These are phyloP conservation scores for Medicago arabica DNA, from an alignment of 306 rosid species.

Conservation along the genomic window DNA sequence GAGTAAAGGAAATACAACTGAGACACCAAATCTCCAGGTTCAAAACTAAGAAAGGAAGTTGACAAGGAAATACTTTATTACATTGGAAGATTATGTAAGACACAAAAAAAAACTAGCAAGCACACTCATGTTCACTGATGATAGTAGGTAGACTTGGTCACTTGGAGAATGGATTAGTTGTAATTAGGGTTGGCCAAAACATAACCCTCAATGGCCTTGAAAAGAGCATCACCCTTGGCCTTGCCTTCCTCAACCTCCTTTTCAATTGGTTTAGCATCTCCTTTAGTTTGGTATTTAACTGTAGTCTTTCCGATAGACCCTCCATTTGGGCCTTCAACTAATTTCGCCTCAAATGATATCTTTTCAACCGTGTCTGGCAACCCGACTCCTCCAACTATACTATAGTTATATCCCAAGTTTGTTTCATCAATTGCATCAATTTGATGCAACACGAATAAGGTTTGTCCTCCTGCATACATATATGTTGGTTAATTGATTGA, in stretches of 20 bases:
- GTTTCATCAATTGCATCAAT: constrained; percentile 44
- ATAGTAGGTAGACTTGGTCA: background rate
- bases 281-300: constrained; percentile 30
- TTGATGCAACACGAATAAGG: constrained; percentile 43
- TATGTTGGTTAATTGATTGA: too few relatives aligned
- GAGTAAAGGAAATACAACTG: background rate
- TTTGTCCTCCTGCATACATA: constrained; percentile 39
- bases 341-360: constrained; percentile 38
- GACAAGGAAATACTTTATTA: background rate
- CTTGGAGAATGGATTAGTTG: constrained; percentile 7
- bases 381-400: constrained; percentile 43
- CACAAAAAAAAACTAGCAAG: background rate
- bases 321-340: constrained; percentile 42
- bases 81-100: background rate
- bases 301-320: constrained; percentile 38
- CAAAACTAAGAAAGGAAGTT: background rate
- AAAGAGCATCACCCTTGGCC: constrained; percentile 46
- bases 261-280: constrained; percentile 41
- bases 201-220: constrained; percentile 51
- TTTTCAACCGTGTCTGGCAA: constrained; percentile 43
- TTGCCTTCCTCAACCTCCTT: constrained; percentile 40
- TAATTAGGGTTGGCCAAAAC: constrained; percentile 47
- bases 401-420: constrained; percentile 43
- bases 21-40: background rate
- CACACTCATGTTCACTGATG: background rate